Evolutionary conservation across 176 grass and related monocot genomes (phyloP).

Genomic region (Musa acuminata): DNA sequence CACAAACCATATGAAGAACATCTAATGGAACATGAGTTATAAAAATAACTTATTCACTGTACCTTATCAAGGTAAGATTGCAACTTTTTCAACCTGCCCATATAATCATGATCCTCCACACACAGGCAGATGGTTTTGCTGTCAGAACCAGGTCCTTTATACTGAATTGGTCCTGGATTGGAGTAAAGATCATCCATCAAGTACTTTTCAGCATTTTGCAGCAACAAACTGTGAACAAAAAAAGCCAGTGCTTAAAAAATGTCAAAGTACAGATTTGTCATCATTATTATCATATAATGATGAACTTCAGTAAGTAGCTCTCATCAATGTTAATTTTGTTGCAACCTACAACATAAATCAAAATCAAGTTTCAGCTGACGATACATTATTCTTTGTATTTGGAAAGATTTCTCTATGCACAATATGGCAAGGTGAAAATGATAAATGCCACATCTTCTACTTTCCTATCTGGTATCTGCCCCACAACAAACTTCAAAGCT

Average conservation of each 20-base stretch:
- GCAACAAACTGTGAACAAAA: conserved; percentile 30
- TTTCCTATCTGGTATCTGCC: no score
- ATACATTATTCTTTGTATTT: no score
- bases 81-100: conserved; percentile 46
- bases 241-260: background rate
- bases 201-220: conserved; percentile 49
- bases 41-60: background rate
- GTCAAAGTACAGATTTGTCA: background rate
- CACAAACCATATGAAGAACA: background rate
- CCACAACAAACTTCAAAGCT: no score
- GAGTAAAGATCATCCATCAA: conserved; percentile 51
- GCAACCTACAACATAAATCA: no score
- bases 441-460: no score
- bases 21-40: background rate
- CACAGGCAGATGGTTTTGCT: conserved; percentile 41
- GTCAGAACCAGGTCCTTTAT: conserved; percentile 36
- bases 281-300: background rate
- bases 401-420: no score
- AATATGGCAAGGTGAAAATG: no score
- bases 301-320: background rate
- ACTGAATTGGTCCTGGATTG: conserved; percentile 54
- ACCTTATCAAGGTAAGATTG: conserved; percentile 52
- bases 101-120: conserved; percentile 59
- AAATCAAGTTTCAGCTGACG: no score
- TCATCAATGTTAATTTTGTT: background rate